A percentile compares a stretch with the other conserved stretches of the same genome.
Evolutionary conservation across 2,329 filamentous ascomycete species (phyloP).

Genomic region (Fusarium odoratissimum): DNA sequence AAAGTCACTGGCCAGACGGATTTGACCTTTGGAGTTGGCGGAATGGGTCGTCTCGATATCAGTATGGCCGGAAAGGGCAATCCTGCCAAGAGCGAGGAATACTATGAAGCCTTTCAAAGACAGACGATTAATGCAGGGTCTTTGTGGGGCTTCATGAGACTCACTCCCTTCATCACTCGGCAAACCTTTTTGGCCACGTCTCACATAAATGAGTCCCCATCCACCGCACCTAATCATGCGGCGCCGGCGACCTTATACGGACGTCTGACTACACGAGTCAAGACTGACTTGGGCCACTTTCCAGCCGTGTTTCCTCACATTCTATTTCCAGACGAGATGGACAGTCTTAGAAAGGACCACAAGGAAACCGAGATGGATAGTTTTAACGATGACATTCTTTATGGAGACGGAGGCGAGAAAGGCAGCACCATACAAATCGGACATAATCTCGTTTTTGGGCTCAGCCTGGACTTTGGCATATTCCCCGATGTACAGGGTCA

Average conservation of each 20-base stretch:
- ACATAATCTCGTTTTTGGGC: not conserved
- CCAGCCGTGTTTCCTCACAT: not conserved
- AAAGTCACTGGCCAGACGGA: not conserved
- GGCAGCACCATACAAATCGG: not conserved
- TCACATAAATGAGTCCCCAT: not conserved
- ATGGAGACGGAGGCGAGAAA: not conserved
- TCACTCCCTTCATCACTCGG: not conserved
- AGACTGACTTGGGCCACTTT: not conserved
- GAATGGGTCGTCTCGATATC: not conserved
- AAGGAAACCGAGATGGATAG: not conserved
- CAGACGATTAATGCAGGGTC: accelerated
- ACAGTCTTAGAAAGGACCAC: not conserved
- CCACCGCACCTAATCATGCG: accelerated
- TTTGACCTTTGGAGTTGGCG: not conserved
- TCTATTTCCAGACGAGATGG: not conserved
- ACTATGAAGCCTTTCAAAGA: not conserved
- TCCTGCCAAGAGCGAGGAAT: not conserved
- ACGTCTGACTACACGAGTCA: not conserved
- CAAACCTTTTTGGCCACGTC: not conserved
- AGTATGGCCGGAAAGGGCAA: not conserved
- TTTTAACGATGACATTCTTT: not conserved
- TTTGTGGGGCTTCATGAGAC: not conserved
- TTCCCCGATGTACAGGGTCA: not conserved
- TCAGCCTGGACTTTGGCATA: not conserved
- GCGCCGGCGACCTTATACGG: not conserved